A percentile compares a stretch with the other conserved stretches of the same genome.
phyloP scores from a whole-genome alignment of 306 rosid genomes.

The Cucurbita pepo region DNA sequence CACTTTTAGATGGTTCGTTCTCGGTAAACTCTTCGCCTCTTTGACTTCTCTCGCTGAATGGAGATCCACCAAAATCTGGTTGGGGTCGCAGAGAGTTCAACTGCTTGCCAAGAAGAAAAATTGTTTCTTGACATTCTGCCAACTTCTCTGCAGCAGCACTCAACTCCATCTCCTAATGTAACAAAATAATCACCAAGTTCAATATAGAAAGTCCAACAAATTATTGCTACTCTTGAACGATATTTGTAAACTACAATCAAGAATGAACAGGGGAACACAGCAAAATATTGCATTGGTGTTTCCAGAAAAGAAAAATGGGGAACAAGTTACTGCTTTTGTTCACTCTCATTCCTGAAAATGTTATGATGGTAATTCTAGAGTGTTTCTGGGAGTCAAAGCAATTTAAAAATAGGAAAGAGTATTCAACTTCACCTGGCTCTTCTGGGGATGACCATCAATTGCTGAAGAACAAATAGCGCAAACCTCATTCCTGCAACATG shows the following conservation, averaged over 20 bases:
- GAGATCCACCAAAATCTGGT: conserved; percentile 39
- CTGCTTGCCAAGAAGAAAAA: conserved; percentile 86
- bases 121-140: conserved; percentile 98
- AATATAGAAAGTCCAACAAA: not conserved
- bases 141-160: conserved; percentile 84
- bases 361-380: not conserved
- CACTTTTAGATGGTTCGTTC: conserved; percentile 34
- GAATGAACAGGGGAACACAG: not conserved
- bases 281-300: not conserved
- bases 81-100: conserved; percentile 69
- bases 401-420: not conserved
- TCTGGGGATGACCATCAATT: conserved; percentile 33
- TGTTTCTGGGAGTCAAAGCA: not conserved
- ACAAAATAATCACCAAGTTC: conserved; percentile 1
- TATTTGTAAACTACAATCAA: not conserved
- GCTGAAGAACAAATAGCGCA: conserved; percentile 16
- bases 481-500: conserved; percentile 40
- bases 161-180: conserved; percentile 58
- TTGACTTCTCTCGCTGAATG: conserved; percentile 30
- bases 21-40: conserved; percentile 31
- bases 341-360: not conserved
- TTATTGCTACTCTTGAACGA: not conserved
- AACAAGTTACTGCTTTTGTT: not conserved
- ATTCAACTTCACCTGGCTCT: conserved; percentile 41
- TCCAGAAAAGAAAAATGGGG: not conserved